Evolutionary conservation across 1,284 basidiomycete species (phyloP).

Genomic region (Pascua sp.): DNA sequence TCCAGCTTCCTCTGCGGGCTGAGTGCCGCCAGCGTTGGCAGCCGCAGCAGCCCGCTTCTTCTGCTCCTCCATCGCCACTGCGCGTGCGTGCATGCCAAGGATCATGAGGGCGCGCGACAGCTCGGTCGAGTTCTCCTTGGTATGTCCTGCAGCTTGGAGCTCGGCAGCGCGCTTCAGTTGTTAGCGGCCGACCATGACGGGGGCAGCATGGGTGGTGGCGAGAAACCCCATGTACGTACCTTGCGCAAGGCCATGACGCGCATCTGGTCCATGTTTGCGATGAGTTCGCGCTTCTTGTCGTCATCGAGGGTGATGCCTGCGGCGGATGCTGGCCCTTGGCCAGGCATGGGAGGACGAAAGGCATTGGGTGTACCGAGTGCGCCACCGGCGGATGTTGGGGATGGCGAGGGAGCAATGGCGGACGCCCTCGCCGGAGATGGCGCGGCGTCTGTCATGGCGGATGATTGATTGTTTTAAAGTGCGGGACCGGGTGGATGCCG

Average conservation of each 20-base stretch:
- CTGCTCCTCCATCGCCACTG: constrained; percentile 30
- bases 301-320: constrained; percentile 23
- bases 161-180: constrained; percentile 31
- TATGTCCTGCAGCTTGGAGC: constrained; percentile 39
- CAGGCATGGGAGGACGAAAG: background rate
- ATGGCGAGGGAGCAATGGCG: background rate
- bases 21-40: background rate
- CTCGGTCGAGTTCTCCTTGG: constrained; percentile 39
- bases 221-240: constrained; percentile 18
- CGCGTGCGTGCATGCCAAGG: constrained; percentile 36
- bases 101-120: constrained; percentile 33
- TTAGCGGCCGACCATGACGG: constrained; percentile 4
- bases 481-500: no score
- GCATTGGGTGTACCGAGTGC: no score
- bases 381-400: background rate
- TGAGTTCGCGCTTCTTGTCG: constrained; percentile 38
- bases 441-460: background rate
- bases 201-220: background rate
- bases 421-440: background rate
- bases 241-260: constrained; percentile 29
- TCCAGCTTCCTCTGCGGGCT: constrained; percentile 8
- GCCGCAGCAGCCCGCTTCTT: constrained; percentile 17
- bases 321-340: background rate
- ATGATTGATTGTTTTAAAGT: no score
- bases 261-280: constrained; percentile 35